A percentile compares a stretch with the other conserved stretches of the same genome.
Conservation (phyloP, 805 yeast genomes). For the Cyberlindnera samutprakarnensis region DNA sequence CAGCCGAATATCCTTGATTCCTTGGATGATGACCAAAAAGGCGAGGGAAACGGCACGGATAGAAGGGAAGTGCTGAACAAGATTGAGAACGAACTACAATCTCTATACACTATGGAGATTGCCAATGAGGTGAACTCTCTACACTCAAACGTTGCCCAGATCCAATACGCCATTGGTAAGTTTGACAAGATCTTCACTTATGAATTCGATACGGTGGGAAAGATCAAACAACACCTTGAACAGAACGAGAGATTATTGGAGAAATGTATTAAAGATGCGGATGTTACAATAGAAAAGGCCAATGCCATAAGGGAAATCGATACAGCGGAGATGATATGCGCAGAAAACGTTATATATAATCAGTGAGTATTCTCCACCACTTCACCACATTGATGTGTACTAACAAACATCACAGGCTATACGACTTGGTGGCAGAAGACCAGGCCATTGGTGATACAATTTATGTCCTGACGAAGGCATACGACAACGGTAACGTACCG, state of each 20-base stretch:
- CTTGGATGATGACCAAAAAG: background rate
- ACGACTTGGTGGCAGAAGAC: conserved; percentile 56
- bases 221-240: conserved; percentile 19
- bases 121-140: conserved; percentile 16
- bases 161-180: conserved; percentile 29
- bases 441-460: conserved; percentile 66
- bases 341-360: conserved; percentile 45
- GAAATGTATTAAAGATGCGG: conserved; percentile 23
- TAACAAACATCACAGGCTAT: conserved; percentile 27
- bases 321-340: conserved; percentile 37
- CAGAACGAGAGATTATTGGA: conserved; percentile 24
- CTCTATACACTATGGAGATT: conserved; percentile 18
- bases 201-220: conserved; percentile 26
- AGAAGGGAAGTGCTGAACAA: conserved; percentile 4
- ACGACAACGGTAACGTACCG: conserved; percentile 38
- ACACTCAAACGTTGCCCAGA: conserved; percentile 16
- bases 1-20: conserved; percentile 21
- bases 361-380: conserved; percentile 29
- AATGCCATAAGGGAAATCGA: conserved; percentile 24
- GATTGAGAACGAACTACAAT: conserved; percentile 18
- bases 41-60: conserved; percentile 2
- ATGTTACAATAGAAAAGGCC: conserved; percentile 26
- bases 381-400: conserved; percentile 1
- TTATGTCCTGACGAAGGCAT: conserved; percentile 48
- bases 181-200: conserved; percentile 28